Conservation (phyloP, 2,329 filamentous ascomycete genomes). For the Sporothrix mexicana region DNA sequence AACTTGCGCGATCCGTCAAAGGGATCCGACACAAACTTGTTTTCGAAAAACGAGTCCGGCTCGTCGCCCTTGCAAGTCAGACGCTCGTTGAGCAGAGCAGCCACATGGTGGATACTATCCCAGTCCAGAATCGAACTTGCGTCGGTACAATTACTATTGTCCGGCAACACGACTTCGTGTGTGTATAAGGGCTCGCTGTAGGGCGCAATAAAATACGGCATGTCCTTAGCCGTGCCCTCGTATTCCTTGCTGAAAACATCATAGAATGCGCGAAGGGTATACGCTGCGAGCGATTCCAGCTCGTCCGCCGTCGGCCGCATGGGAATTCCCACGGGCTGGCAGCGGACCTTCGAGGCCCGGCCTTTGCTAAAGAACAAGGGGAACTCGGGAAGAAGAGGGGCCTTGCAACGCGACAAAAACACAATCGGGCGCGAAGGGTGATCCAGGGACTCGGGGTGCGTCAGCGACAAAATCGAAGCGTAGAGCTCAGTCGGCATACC, state of each 20-base stretch:
- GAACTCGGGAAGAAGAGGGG: slow-evolving; percentile 72
- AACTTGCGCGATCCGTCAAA: slow-evolving; percentile 69
- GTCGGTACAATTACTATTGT: slow-evolving; percentile 33
- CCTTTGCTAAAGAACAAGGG: slow-evolving; percentile 73
- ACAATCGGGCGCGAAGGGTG: slow-evolving; percentile 68
- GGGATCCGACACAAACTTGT: slow-evolving; percentile 63
- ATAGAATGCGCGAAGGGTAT: slow-evolving; percentile 76
- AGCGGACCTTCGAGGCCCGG: slow-evolving; percentile 62
- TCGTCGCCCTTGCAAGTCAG: slow-evolving; percentile 51
- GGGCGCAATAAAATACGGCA: slow-evolving; percentile 87
- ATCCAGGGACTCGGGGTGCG: slow-evolving; percentile 60
- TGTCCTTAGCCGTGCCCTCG: slow-evolving; percentile 62
- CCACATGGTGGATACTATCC: slow-evolving; percentile 44
- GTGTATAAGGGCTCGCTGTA: slow-evolving; percentile 35
- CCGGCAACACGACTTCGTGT: slow-evolving; percentile 42
- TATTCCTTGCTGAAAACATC: slow-evolving; percentile 92
- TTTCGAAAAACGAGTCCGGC: slow-evolving; percentile 56
- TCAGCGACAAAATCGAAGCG: slow-evolving; percentile 65
- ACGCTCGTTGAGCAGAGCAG: slow-evolving; percentile 35
- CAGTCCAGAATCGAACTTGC: slow-evolving; percentile 62
- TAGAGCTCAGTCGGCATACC: slow-evolving; percentile 62
- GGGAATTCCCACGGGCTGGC: slow-evolving; percentile 50
- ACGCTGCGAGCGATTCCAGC: slow-evolving; percentile 64
- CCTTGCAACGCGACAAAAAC: slow-evolving; percentile 68
- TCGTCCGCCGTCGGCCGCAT: slow-evolving; percentile 53